Conservation (phyloP, 768 basidiomycete species). For the Rhizopogon salebrosus region DNA sequence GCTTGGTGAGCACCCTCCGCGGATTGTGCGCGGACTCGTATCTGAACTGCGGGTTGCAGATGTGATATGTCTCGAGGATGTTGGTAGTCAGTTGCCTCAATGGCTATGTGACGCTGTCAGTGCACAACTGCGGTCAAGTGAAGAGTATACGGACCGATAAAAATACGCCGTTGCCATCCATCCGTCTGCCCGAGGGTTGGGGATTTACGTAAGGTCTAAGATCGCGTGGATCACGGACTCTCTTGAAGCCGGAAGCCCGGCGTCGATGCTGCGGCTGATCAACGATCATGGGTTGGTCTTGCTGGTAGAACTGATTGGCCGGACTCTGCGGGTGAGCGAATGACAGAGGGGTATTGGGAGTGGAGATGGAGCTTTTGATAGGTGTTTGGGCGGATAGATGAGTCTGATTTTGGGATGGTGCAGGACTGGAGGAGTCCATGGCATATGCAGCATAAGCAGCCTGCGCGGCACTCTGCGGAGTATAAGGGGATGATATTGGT, state of each 20-base stretch:
- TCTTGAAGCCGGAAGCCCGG: slow-evolving; percentile 71
- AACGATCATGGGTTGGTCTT: slow-evolving; percentile 71
- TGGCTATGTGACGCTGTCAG: slow-evolving; percentile 34
- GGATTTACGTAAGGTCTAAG: slow-evolving; percentile 69
- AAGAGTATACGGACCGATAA: slow-evolving; percentile 62
- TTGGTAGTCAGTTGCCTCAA: slow-evolving; percentile 74
- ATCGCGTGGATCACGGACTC: slow-evolving; percentile 73
- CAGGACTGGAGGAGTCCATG: slow-evolving; percentile 64
- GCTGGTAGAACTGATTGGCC: slow-evolving; percentile 50
- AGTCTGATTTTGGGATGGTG: slow-evolving; percentile 47
- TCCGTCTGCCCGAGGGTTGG: slow-evolving; percentile 61
- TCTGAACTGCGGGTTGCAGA: slow-evolving; percentile 92
- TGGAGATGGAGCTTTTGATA: slow-evolving; percentile 54
- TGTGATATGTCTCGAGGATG: slow-evolving; percentile 85
- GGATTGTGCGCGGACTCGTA: slow-evolving; percentile 96
- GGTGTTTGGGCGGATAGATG: slow-evolving; percentile 47
- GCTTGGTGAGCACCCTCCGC: slow-evolving; percentile 93
- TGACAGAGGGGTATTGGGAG: slow-evolving; percentile 69
- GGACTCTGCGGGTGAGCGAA: slow-evolving; percentile 52
- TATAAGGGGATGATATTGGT: slow-evolving; percentile 45
- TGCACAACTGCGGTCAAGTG: neutral
- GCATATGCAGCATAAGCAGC: slow-evolving; percentile 46
- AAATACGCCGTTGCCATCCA: slow-evolving; percentile 70
- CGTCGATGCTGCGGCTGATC: slow-evolving; percentile 57
- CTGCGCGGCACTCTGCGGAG: slow-evolving; percentile 43